Evolutionary conservation across 2,329 filamentous ascomycete species (phyloP), one percentile per base, ranked within the genome.

Genomic region (Talaromyces amestolkiae): DNA sequence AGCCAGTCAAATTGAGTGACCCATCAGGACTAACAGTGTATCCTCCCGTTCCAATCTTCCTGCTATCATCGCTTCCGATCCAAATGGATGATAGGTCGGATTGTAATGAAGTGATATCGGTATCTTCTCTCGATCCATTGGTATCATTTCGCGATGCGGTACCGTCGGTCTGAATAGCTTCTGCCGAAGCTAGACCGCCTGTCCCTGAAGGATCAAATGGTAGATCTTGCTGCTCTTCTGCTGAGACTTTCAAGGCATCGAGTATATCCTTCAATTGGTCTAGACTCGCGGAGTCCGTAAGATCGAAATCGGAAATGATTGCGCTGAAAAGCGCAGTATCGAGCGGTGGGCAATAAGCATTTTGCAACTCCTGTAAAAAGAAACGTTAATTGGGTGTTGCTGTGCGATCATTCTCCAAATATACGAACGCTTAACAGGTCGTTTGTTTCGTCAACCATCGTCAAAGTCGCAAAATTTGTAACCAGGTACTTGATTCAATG

Each of bases 151-250:
- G 72, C 45, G 75, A 77, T 43, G 68, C 67, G 53, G 71, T 73
- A 19, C 68, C 70, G 24, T 73, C 74, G 17, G 70, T 75, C 17
- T 70, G 72, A 60, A 64, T 64, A 41, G 54, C 65, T 49, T 71
- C 73, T 1, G 65, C 66, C 24, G 74, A 68, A 15, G 73, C 72
- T 47, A 75, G 71, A 13, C 83, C 85, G 33, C 87, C 85, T 31
- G 89, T 86, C 2, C 90, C 92, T 37, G 90, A 92, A 0, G 91
- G 86, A 69, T 95, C 92, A 73, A 96, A 96, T 0, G 88, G 88
- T 4, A 77, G 67, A 60, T 77, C 69, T 10, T 86, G 88, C 17
- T 87, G 85, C 72, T 95, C 91, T 74, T 95, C 90, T 0, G 90
- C 92, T 65, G 85, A 81, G 35, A 86, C 80, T 61, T 89, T 90